phyloP scores from a whole-genome alignment of 768 basidiomycete species.

The Serpula lacrymans region DNA sequence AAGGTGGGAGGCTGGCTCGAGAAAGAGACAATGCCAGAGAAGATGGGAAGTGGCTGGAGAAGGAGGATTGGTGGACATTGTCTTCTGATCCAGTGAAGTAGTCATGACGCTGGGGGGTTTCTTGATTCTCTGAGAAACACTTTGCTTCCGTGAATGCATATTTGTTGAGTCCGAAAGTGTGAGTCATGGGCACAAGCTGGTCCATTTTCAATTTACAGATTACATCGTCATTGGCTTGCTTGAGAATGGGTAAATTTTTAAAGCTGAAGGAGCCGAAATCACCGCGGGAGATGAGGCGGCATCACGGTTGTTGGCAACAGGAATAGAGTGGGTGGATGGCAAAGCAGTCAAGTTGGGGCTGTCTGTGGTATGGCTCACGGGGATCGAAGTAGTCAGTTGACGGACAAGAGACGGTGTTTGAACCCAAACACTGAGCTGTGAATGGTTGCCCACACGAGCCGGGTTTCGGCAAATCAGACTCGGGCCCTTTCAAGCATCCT shows the following conservation, averaged over 20 bases:
- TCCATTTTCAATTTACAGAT: conserved; percentile 94
- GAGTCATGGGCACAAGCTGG: conserved; percentile 74
- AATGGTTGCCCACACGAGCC: conserved; percentile 51
- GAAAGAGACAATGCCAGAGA: conserved; percentile 90
- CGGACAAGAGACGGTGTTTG: conserved; percentile 50
- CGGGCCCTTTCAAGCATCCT: conserved; percentile 51
- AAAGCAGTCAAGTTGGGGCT: conserved; percentile 29
- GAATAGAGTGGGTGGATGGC: too few species aligned
- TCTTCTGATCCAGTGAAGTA: conserved; percentile 59
- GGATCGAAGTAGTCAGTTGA: conserved; percentile 99
- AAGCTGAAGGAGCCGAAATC: conserved; percentile 98
- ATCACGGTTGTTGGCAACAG: conserved; percentile 37
- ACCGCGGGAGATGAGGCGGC: conserved; percentile 58
- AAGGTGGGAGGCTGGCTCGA: conserved; percentile 65
- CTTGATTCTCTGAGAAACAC: conserved; percentile 79
- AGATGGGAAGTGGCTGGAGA: conserved; percentile 88
- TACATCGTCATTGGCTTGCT: conserved; percentile 98
- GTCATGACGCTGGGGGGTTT: conserved; percentile 80
- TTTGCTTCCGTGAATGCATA: conserved; percentile 66
- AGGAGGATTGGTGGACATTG: conserved; percentile 70
- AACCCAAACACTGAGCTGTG: conserved; percentile 44
- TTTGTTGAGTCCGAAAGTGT: conserved; percentile 62
- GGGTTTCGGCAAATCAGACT: conserved; percentile 30
- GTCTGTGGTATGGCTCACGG: conserved; percentile 81
- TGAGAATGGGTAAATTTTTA: conserved; percentile 93